Percentiles rank a stretch among this genome's conserved stretches.
phyloP scores from a whole-genome alignment of 805 yeast species.

The Candida vaughaniae region DNA sequence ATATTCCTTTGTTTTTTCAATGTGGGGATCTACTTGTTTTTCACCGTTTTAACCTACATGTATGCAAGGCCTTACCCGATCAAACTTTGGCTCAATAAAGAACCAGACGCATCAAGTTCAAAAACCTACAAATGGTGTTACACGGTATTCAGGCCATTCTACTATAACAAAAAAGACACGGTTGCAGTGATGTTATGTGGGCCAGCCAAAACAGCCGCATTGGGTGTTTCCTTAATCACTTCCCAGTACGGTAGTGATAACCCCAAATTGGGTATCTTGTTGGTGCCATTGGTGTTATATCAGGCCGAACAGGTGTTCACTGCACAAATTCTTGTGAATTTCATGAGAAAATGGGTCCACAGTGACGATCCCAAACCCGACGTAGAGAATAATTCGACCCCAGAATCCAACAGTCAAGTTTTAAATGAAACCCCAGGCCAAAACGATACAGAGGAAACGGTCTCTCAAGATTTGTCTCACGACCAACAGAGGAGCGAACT shows the following conservation, averaged over 20 bases:
- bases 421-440: too few species aligned
- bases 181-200: slow-evolving; percentile 84
- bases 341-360: slow-evolving; percentile 70
- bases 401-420: too few species aligned
- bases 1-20: slow-evolving; percentile 82
- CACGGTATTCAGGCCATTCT: slow-evolving; percentile 57
- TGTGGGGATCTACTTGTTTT: slow-evolving; percentile 73
- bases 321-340: slow-evolving; percentile 68
- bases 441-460: too few species aligned
- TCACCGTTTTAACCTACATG: slow-evolving; percentile 61
- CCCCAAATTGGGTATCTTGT: slow-evolving; percentile 62
- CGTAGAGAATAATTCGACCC: slow-evolving; percentile 8
- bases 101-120: slow-evolving; percentile 49
- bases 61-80: slow-evolving; percentile 63
- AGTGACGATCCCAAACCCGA: slow-evolving; percentile 24
- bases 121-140: slow-evolving; percentile 45
- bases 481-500: too few species aligned
- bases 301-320: slow-evolving; percentile 85
- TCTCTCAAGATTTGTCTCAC: too few species aligned
- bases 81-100: slow-evolving; percentile 35
- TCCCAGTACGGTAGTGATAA: slow-evolving; percentile 72
- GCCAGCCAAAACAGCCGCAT: slow-evolving; percentile 90
- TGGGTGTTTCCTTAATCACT: slow-evolving; percentile 81
- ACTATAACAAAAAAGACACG: slow-evolving; percentile 68
- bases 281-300: slow-evolving; percentile 81